Evolutionary conservation across 2,329 filamentous ascomycete genomes (phyloP), one percentile per base, ranked within the genome.

Genomic region (Trichoderma sp.): DNA sequence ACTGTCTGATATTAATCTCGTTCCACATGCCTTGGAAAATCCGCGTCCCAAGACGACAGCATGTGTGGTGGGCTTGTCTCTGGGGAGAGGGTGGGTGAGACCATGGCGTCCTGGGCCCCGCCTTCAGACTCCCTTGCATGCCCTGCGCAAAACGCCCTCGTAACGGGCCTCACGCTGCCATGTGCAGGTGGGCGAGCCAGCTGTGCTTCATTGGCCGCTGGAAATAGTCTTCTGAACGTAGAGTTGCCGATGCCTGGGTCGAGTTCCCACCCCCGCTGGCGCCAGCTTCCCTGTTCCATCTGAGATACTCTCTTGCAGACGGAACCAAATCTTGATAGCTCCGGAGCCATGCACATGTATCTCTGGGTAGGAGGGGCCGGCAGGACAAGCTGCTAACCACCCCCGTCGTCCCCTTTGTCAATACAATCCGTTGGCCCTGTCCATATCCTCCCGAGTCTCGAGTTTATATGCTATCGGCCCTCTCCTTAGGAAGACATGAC

Each of bases 1-100:
- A 54, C 61, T 78, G 76, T 77, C 74, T 78, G 72, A 75, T 74
- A 69, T 69, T 75, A 78, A 80, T 80, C 72, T 80, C 72, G 68
- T 72, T 71, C 78, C 71, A 66, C 51, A 64, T 64, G 67, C 60
- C 60, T 63, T 19, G 50, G 45, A 26, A 66, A 60, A 21, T 39
- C 34, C 69, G 59, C 30, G 39, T n/a, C 58, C 63, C 45, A 63
- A 43, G 54, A 56, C 57, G 56, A 43, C 71, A 12, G 14, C 12
- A 10, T 39, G 34, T 14, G 64, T 63, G 67, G 59, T 66, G 68
- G 65, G 64, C 65, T 66, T 67, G 66, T 68, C 47, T 68, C 56
- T 64, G 59, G 43, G 30, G 66, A 63, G 44, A 61, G 66, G 63
- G 68, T 61, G 62, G 71, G 71, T 67, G 71, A 73, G 71, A 70